phyloP scores from a whole-genome alignment of 2,329 filamentous ascomycete species.

The Ophiostoma pallidulum region DNA sequence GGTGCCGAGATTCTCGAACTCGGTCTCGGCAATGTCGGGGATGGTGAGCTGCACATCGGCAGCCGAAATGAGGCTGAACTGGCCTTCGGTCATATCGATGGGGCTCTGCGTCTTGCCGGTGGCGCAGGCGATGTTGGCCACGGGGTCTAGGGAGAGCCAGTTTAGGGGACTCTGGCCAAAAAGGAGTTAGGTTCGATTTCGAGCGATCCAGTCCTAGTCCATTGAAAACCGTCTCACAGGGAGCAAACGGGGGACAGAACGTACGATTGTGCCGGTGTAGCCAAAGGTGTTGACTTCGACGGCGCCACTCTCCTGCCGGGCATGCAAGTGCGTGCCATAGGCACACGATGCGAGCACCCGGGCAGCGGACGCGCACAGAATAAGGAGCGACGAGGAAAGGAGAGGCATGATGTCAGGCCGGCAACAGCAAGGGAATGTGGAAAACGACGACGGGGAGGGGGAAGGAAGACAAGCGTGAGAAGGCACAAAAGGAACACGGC shows the following conservation, averaged over 20 bases:
- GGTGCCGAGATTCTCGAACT: slow-evolving; percentile 48
- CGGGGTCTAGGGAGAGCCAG: slow-evolving; percentile 26
- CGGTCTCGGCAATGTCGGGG: slow-evolving; percentile 32
- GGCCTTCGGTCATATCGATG: slow-evolving; percentile 40
- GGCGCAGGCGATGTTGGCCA: slow-evolving; percentile 40
- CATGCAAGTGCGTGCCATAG: slow-evolving; percentile 30
- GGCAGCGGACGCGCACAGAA: too few relatives aligned
- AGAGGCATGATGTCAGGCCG: too few relatives aligned
- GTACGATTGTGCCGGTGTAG: slow-evolving; percentile 28
- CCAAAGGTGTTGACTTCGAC: slow-evolving; percentile 30
- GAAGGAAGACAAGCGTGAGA: too few relatives aligned
- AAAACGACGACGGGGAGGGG: too few relatives aligned
- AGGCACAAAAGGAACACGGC: too few relatives aligned
- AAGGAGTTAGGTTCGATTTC: too few relatives aligned
- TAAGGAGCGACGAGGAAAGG: too few relatives aligned
- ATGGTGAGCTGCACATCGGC: slow-evolving; percentile 29
- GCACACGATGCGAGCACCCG: too few relatives aligned
- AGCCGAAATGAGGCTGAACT: slow-evolving; percentile 25
- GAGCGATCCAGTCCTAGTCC: too few relatives aligned
- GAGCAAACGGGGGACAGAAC: too few relatives aligned
- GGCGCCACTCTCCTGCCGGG: slow-evolving; percentile 22
- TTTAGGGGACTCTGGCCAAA: slow-evolving; percentile 23
- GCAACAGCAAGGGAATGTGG: too few relatives aligned
- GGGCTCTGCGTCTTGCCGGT: slow-evolving; percentile 46
- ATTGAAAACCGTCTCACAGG: too few relatives aligned